A percentile compares a stretch with the other conserved stretches of the same genome.
Conservation (phyloP, 176 grass and related monocot species). For the Oropetium thomaeum region DNA sequence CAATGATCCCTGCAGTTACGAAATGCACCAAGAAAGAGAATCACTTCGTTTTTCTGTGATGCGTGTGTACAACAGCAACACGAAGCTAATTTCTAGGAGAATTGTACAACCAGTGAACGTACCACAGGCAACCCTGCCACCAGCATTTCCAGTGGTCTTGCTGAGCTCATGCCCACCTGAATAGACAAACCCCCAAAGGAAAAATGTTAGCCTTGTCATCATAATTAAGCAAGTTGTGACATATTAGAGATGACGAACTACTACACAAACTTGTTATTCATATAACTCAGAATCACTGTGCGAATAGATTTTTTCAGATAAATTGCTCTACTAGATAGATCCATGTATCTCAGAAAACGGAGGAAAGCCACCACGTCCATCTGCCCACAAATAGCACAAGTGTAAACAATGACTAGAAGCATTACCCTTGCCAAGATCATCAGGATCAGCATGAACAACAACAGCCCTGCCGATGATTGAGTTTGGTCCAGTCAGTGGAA, state of each 20-base stretch:
- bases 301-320: no score
- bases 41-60: no score
- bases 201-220: background rate
- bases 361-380: background rate
- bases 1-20: conserved; percentile 38
- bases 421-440: conserved; percentile 86
- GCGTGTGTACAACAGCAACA: background rate
- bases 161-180: conserved; percentile 82
- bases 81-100: background rate
- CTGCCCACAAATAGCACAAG: background rate
- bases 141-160: conserved; percentile 79
- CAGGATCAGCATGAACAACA: conserved; percentile 76
- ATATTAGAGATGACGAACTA: background rate
- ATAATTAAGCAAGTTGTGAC: background rate
- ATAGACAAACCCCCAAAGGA: background rate
- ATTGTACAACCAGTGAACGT: background rate
- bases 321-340: background rate
- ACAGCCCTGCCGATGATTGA: conserved; percentile 73
- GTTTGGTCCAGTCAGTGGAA: conserved; percentile 52
- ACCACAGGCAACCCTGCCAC: conserved; percentile 80
- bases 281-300: background rate
- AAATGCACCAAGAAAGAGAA: background rate
- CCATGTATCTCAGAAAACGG: background rate
- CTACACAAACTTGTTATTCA: background rate
- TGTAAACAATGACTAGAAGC: background rate